Percentiles rank a stretch among this genome's conserved stretches.
Conservation (phyloP, 2,329 filamentous ascomycete genomes). For the Curvularia sp. region DNA sequence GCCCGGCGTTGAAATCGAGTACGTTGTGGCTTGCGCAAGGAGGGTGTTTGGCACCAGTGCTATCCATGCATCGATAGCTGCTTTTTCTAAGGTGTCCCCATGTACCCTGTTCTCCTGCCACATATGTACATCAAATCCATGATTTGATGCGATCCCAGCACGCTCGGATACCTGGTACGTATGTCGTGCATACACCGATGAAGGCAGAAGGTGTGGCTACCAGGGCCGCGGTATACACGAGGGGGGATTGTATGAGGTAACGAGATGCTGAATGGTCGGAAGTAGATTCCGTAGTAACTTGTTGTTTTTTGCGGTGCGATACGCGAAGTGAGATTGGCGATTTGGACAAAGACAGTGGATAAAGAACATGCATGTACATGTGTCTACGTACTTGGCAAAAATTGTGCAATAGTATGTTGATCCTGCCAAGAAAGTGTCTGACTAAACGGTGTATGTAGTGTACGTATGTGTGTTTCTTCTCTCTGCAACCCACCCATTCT, state of each 20-base stretch:
- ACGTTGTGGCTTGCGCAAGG: neutral
- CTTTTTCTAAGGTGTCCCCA: neutral
- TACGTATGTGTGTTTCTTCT: neutral
- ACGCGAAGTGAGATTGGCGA: slow-evolving; percentile 4
- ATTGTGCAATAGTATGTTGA: too few relatives aligned
- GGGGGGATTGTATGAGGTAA: too few relatives aligned
- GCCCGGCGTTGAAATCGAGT: neutral
- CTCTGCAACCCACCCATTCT: neutral
- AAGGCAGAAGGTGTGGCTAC: too few relatives aligned
- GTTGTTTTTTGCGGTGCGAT: neutral
- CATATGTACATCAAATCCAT: neutral
- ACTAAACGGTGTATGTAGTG: too few relatives aligned
- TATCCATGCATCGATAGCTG: neutral
- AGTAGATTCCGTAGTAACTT: neutral
- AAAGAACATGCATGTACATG: neutral
- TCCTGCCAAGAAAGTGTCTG: too few relatives aligned
- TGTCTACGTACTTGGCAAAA: neutral
- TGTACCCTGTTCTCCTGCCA: neutral
- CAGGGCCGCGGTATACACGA: neutral
- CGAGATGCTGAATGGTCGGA: neutral
- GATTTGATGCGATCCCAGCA: neutral
- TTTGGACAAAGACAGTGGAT: neutral
- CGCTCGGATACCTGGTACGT: neutral
- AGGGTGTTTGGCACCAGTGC: neutral
- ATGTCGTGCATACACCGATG: neutral